These are phyloP conservation scores for Phytophthora macrochlamydospora DNA, from an alignment of 352 stramenopile species.

Conservation along the genomic window DNA sequence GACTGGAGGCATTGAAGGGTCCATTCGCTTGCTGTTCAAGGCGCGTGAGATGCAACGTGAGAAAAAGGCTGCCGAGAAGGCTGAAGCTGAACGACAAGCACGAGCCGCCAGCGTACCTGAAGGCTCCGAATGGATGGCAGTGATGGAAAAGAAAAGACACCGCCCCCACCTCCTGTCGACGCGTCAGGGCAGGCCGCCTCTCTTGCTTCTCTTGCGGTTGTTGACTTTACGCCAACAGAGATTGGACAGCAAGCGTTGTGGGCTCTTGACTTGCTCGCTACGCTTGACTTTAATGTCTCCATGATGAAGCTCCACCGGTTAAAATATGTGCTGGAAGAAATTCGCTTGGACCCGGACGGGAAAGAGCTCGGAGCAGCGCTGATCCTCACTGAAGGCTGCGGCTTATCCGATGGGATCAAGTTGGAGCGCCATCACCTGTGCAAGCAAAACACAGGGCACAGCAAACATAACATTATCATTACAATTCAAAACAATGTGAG, in stretches of 20 bases:
- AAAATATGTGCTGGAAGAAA: conserved; percentile 79
- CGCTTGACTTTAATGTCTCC: conserved; percentile 69
- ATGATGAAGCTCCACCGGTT: conserved; percentile 76
- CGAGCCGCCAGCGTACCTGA: conserved; percentile 28
- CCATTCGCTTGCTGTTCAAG: conserved; percentile 63
- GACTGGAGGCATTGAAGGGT: conserved; percentile 60
- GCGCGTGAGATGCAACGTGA: conserved; percentile 62
- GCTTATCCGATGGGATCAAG: conserved; percentile 69
- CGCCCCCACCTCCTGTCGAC: conserved; percentile 31
- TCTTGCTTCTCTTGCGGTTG: conserved; percentile 49
- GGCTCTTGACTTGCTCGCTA: conserved; percentile 71
- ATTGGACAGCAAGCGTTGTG: conserved; percentile 74
- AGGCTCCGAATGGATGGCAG: conserved; percentile 39
- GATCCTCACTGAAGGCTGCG: conserved; percentile 67
- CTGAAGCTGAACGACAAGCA: conserved; percentile 36
- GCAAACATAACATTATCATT: background rate
- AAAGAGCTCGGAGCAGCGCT: conserved; percentile 57
- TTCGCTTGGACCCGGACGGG: conserved; percentile 62
- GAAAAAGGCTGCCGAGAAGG: conserved; percentile 44
- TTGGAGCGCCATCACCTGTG: conserved; percentile 35
- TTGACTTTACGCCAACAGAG: conserved; percentile 71
- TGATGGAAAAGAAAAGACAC: conserved; percentile 42
- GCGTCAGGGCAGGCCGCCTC: conserved; percentile 34
- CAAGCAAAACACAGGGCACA: conserved; percentile 24
- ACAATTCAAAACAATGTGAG: conserved; percentile 12